phyloP scores from a whole-genome alignment of 495 filamentous ascomycete genomes.

The Lichina pygmaea region DNA sequence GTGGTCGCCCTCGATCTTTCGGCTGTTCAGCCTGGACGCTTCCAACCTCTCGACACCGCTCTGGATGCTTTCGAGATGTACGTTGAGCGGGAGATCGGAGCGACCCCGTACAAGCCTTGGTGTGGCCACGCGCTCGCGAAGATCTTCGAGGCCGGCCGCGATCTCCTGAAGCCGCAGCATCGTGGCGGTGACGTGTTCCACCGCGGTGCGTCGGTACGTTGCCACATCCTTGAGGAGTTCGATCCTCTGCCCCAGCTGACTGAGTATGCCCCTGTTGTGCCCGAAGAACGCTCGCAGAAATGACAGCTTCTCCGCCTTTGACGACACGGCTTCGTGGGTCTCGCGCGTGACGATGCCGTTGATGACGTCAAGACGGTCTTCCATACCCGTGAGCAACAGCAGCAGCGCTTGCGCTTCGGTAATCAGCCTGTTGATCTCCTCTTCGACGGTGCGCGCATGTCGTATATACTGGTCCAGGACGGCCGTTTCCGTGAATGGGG shows the following conservation, averaged over 20 bases:
- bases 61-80: slow-evolving; percentile 44
- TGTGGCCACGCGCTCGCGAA: slow-evolving; percentile 33
- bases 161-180: slow-evolving; percentile 41
- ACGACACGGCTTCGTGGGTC: slow-evolving; percentile 17
- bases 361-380: slow-evolving; percentile 34
- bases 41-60: slow-evolving; percentile 38
- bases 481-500: slow-evolving; percentile 1
- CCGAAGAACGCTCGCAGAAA: slow-evolving; percentile 46
- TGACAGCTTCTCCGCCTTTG: slow-evolving; percentile 30
- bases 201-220: slow-evolving; percentile 28
- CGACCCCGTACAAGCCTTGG: slow-evolving; percentile 25
- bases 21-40: slow-evolving; percentile 22
- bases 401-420: slow-evolving; percentile 35
- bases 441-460: slow-evolving; percentile 34
- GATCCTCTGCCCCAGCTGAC: slow-evolving; percentile 15
- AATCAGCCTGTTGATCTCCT: slow-evolving; percentile 33
- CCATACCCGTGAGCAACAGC: slow-evolving; percentile 26
- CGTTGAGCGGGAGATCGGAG: slow-evolving; percentile 27
- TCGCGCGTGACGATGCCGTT: slow-evolving; percentile 32
- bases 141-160: slow-evolving; percentile 32
- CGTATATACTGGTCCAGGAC: slow-evolving; percentile 25
- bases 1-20: slow-evolving; percentile 28
- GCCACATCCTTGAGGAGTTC: slow-evolving; percentile 28
- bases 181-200: slow-evolving; percentile 27
- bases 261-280: slow-evolving; percentile 24